phyloP scores from a whole-genome alignment of 2,329 filamentous ascomycete species.

The Fusarium devonianum region DNA sequence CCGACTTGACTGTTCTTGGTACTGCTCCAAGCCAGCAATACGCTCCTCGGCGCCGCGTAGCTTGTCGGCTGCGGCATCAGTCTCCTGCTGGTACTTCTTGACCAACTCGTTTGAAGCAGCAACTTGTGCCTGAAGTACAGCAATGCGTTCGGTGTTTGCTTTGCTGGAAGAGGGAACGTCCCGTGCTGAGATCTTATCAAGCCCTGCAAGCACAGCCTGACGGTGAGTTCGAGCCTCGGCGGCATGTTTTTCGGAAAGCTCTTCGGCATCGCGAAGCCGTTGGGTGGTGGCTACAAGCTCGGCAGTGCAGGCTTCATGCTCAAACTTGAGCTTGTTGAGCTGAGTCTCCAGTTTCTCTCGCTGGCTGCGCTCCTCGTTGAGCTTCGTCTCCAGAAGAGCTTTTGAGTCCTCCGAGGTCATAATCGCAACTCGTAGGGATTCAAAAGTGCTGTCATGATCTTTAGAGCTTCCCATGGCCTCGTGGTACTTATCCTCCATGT shows the following conservation, averaged over 20 bases:
- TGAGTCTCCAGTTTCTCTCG: constrained; percentile 80
- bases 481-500: constrained; percentile 73
- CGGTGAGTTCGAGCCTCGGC: constrained; percentile 87
- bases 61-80: constrained; percentile 85
- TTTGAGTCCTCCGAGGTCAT: constrained; percentile 80
- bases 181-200: constrained; percentile 74
- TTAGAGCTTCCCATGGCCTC: constrained; percentile 71
- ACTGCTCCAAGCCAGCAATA: constrained; percentile 94
- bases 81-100: constrained; percentile 87
- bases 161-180: constrained; percentile 57
- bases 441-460: constrained; percentile 75
- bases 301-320: constrained; percentile 80
- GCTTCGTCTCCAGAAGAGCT: constrained; percentile 76
- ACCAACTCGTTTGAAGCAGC: constrained; percentile 79
- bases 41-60: constrained; percentile 92
- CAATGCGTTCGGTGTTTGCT: constrained; percentile 69
- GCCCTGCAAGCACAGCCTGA: constrained; percentile 79
- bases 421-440: constrained; percentile 79
- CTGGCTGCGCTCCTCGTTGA: constrained; percentile 81
- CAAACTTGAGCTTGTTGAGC: constrained; percentile 76
- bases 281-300: constrained; percentile 80
- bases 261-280: constrained; percentile 83
- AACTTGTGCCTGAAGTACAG: constrained; percentile 80
- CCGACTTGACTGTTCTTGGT: constrained; percentile 95
- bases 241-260: constrained; percentile 85